A percentile compares a stretch with the other conserved stretches of the same genome.
Conservation (phyloP, 164 flowering plant species). For the Santalum album region DNA sequence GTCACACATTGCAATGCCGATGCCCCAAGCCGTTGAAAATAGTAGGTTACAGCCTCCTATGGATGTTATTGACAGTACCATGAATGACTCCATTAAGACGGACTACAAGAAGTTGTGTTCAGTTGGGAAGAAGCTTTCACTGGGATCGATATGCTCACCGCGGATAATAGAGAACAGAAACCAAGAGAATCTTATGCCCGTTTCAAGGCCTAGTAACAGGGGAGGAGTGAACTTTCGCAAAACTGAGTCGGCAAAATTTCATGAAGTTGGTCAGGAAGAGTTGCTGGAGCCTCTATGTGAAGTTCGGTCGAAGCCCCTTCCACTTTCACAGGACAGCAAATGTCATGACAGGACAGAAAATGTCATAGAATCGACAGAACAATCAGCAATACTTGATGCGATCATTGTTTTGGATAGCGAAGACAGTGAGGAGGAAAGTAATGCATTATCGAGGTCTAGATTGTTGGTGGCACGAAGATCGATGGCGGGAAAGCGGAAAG, state of each 20-base stretch:
- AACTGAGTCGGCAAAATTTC: too few relatives aligned
- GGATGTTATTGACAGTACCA: neutral
- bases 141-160: slow-evolving; percentile 14
- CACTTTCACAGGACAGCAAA: neutral
- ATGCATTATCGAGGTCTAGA: slow-evolving; percentile 22
- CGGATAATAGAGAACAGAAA: slow-evolving; percentile 7
- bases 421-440: slow-evolving; percentile 61
- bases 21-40: neutral
- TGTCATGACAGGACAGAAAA: neutral
- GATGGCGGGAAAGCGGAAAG: slow-evolving; percentile 23
- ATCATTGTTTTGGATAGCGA: slow-evolving; percentile 76
- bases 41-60: neutral
- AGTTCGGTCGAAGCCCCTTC: slow-evolving; percentile 7
- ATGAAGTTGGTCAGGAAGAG: neutral
- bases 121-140: slow-evolving; percentile 21
- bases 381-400: slow-evolving; percentile 16
- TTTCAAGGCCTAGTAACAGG: too few relatives aligned
- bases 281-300: slow-evolving; percentile 10
- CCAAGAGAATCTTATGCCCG: slow-evolving; percentile 18
- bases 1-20: neutral
- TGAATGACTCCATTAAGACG: neutral
- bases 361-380: slow-evolving; percentile 1
- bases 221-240: too few relatives aligned
- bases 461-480: slow-evolving; percentile 29
- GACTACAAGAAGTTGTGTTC: slow-evolving; percentile 9